Conservation (phyloP, 305 asterid species). For the Fraxinus sp. region DNA sequence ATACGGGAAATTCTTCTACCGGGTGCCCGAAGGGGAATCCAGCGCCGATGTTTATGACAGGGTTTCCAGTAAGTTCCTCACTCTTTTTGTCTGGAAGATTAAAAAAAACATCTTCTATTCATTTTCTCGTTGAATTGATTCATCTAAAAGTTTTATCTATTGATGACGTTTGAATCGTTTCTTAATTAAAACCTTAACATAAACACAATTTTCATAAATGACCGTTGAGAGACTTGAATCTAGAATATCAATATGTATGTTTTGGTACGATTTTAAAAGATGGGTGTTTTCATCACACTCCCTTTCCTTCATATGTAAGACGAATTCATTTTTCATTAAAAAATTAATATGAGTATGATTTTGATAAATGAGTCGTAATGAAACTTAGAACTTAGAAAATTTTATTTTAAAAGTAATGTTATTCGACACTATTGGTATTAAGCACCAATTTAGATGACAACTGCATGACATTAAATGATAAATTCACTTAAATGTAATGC, state of each 20-base stretch:
- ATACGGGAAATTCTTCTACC: constrained; percentile 46
- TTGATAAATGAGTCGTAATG: too few species aligned
- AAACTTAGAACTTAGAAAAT: neutral
- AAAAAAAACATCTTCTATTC: neutral
- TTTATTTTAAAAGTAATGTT: too few species aligned
- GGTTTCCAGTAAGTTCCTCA: constrained; percentile 31
- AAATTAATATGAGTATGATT: too few species aligned
- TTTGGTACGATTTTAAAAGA: neutral
- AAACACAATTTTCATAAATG: neutral
- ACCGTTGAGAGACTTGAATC: neutral
- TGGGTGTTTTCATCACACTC: too few species aligned
- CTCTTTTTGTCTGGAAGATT: neutral
- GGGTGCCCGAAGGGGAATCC: constrained; percentile 51
- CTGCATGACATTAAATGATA: too few species aligned
- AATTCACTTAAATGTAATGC: too few species aligned
- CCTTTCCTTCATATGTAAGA: too few species aligned
- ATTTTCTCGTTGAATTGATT: too few species aligned
- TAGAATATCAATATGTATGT: neutral
- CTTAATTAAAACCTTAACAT: neutral
- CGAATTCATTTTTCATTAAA: too few species aligned
- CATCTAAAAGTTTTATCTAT: too few species aligned
- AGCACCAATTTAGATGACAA: too few species aligned
- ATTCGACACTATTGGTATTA: too few species aligned
- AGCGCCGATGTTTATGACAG: constrained; percentile 54
- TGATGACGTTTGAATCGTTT: neutral